Evolutionary conservation across 1,284 basidiomycete species (phyloP).

Genomic region (Fomitiporia mediterranea): DNA sequence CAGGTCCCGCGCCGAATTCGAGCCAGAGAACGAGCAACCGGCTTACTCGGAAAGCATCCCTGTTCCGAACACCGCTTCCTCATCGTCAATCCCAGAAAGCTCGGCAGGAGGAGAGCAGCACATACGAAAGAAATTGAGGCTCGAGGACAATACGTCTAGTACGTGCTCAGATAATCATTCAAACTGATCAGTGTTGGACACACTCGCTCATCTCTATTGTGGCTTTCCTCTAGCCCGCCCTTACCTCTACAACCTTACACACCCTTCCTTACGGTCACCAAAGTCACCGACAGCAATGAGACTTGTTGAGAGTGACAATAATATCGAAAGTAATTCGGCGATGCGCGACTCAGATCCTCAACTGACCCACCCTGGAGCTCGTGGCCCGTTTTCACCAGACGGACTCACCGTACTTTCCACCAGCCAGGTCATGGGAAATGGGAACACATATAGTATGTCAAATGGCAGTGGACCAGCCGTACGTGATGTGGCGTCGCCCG

Average conservation of each 20-base stretch:
- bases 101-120: not conserved
- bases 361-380: slow-evolving; percentile 49
- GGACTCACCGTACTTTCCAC: slow-evolving; percentile 39
- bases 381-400: slow-evolving; percentile 21
- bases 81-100: not conserved
- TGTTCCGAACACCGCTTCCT: not conserved
- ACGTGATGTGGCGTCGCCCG: not conserved
- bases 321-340: slow-evolving; percentile 37
- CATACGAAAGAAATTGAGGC: slow-evolving; percentile 66
- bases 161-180: slow-evolving; percentile 25
- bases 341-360: slow-evolving; percentile 42
- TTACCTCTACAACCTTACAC: slow-evolving; percentile 28
- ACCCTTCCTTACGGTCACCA: slow-evolving; percentile 27
- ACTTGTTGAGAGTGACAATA: slow-evolving; percentile 47
- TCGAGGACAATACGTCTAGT: slow-evolving; percentile 36
- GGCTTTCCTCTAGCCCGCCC: slow-evolving; percentile 24
- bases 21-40: slow-evolving; percentile 13
- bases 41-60: not conserved
- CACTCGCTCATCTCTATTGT: slow-evolving; percentile 27
- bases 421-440: slow-evolving; percentile 25
- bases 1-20: slow-evolving; percentile 15
- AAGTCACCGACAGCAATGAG: slow-evolving; percentile 44
- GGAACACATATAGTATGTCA: not conserved
- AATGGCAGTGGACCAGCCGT: slow-evolving; percentile 25
- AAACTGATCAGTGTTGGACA: not conserved